These are phyloP conservation scores for Notholithocarpus densiflorus DNA, from an alignment of 306 rosid genomes.

Conservation along the genomic window DNA sequence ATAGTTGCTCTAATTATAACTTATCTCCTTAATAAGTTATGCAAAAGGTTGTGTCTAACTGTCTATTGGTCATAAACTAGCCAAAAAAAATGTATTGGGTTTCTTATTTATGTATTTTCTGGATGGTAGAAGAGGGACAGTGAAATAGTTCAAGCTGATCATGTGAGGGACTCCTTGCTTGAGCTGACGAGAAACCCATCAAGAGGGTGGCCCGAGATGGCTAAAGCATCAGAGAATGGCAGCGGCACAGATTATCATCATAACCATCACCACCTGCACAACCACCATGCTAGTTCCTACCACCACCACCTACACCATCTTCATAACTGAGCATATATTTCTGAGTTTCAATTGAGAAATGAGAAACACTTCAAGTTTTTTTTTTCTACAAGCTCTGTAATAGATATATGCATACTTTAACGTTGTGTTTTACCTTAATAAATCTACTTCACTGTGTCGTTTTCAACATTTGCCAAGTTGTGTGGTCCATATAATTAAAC, in stretches of 20 bases:
- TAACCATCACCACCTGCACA: slow-evolving; percentile 28
- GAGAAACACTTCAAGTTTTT: background rate
- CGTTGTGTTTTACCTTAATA: background rate
- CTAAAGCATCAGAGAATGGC: slow-evolving; percentile 38
- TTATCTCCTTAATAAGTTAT: too few relatives aligned
- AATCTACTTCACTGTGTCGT: background rate
- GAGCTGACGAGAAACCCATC: slow-evolving; percentile 67
- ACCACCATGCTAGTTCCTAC: slow-evolving; percentile 39
- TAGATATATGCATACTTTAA: background rate
- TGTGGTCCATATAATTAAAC: too few relatives aligned
- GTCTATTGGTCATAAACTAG: too few relatives aligned
- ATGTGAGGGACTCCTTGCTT: slow-evolving; percentile 67
- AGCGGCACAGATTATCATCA: slow-evolving; percentile 34
- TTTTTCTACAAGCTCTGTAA: background rate
- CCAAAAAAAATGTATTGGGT: background rate
- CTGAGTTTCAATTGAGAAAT: background rate
- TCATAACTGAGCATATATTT: slow-evolving; percentile 23
- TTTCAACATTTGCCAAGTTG: too few relatives aligned
- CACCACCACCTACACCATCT: slow-evolving; percentile 41
- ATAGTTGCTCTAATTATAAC: background rate
- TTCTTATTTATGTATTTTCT: background rate
- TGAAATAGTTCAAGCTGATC: slow-evolving; percentile 67
- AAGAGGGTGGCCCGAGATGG: slow-evolving; percentile 46
- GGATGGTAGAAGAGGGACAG: slow-evolving; percentile 63
- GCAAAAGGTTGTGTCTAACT: too few relatives aligned